These are phyloP conservation scores for Prorocentrum cordatum DNA, from an alignment of 169 alveolate genomes.

Conservation along the genomic window DNA sequence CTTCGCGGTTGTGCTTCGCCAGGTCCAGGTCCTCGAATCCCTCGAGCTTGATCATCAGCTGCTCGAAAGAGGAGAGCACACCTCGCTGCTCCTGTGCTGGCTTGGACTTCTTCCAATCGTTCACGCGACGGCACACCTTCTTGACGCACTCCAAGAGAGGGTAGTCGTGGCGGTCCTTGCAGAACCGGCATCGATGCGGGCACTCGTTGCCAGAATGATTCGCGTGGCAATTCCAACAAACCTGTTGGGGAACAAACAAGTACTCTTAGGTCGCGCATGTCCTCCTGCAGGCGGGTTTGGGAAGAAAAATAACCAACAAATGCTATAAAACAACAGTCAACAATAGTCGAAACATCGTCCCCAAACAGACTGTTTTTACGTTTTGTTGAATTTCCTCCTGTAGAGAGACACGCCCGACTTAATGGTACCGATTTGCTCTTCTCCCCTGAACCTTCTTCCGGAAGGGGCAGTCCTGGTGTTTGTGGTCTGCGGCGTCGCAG, in stretches of 20 bases:
- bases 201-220: conserved; percentile 14
- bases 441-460: conserved; percentile 11
- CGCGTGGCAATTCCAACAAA: conserved; percentile 46
- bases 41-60: conserved; percentile 47
- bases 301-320: no score
- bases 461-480: conserved; percentile 26
- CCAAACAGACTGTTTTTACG: no score
- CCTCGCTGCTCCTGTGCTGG: conserved; percentile 16
- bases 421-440: no score
- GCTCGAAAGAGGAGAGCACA: conserved; percentile 21
- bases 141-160: conserved; percentile 12
- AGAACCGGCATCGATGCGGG: conserved; percentile 6
- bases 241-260: no score
- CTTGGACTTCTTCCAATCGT: conserved; percentile 57
- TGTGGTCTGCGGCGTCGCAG: conserved; percentile 18
- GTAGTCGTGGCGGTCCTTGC: background rate
- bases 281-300: no score
- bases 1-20: conserved; percentile 69
- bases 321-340: no score
- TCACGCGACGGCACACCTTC: conserved; percentile 42
- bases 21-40: conserved; percentile 48
- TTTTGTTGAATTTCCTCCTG: no score
- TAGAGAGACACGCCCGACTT: no score
- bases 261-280: no score
- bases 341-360: no score